Evolutionary conservation across 768 basidiomycete genomes (phyloP), one percentile per base, ranked within the genome.

Genomic region (Russula earlei): DNA sequence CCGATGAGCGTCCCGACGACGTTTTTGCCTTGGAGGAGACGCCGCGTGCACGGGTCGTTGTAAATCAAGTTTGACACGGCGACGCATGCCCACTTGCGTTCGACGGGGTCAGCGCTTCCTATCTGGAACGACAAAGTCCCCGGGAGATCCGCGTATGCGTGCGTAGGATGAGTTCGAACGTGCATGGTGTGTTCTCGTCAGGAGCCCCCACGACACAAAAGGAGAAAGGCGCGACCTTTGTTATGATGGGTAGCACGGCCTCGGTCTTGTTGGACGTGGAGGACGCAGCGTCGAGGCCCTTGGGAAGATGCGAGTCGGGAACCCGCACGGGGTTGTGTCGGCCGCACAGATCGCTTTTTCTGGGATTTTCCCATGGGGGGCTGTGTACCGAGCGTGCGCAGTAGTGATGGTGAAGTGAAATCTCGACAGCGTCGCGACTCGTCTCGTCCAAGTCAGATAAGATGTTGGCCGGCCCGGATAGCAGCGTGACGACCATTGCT

Each of bases 51-150:
- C 19, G 93, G 87, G 68, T 97, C 94, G 62, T 95, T 95, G 68
- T 93, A 88, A 59, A 95, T 95, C 47, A 97, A 74, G 68, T 91
- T 95, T 11, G 90, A 92, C n/a, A 95, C 87, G 1, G 93, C 92
- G 22, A 93, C 91, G 67, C 93, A 95, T 4, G 93, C 91, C 93
- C 91, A 96, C 67, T 91, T 90, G 51, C 94, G 81, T 62, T 97
- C 94, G 1, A 77, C 71, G 8, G 79, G 75, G 62, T 95, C 91
- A 5, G 81, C 63, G 68, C 84, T 83, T 64, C 83, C 80, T 77
- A 92, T 83, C 88, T 91, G 17, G 12, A 20, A 56, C 53, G 24
- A 29, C 11, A 33, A 31, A 4, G 3, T 29, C 34, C 34, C 34
- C 34, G 34, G 34, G 14, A 36, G 14, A 36, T 31, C 29, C 29